phyloP scores from a whole-genome alignment of 176 grass and related monocot genomes.

The Puya raimondii region DNA sequence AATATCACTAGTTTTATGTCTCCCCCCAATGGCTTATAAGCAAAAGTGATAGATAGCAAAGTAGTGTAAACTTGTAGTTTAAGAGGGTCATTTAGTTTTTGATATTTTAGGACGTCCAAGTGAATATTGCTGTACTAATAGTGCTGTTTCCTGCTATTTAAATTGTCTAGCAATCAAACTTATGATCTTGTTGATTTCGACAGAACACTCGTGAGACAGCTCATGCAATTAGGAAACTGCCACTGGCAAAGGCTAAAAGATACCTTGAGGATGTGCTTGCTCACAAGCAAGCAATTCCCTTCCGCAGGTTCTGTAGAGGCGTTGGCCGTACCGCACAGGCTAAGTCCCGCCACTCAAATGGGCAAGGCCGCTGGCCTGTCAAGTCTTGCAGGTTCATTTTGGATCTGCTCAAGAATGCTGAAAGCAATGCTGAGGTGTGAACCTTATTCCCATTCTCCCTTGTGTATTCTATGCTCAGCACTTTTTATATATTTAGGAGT shows the following conservation, averaged over 20 bases:
- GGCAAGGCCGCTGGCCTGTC: conserved; percentile 72
- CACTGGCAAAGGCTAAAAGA: conserved; percentile 65
- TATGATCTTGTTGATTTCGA: background rate
- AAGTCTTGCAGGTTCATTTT: conserved; percentile 72
- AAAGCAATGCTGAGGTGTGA: conserved; percentile 44
- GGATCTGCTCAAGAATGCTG: conserved; percentile 83
- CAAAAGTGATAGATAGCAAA: too few relatives aligned
- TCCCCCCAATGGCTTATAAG: too few relatives aligned
- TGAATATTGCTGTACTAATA: background rate
- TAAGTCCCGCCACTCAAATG: conserved; percentile 66
- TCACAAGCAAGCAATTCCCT: conserved; percentile 93
- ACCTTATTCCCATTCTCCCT: background rate
- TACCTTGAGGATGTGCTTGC: conserved; percentile 88
- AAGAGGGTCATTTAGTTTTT: too few relatives aligned
- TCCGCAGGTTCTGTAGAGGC: conserved; percentile 68
- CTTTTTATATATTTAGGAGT: too few relatives aligned
- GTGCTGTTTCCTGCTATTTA: background rate
- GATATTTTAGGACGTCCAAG: too few relatives aligned
- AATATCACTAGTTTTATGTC: too few relatives aligned
- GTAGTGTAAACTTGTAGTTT: too few relatives aligned
- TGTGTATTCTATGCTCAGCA: background rate
- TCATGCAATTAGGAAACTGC: conserved; percentile 41
- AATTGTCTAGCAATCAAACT: background rate
- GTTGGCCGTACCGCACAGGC: conserved; percentile 81
- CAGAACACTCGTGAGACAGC: conserved; percentile 93